phyloP scores from a whole-genome alignment of 208 protist genomes.

The Acanthamoeba divionensis region DNA sequence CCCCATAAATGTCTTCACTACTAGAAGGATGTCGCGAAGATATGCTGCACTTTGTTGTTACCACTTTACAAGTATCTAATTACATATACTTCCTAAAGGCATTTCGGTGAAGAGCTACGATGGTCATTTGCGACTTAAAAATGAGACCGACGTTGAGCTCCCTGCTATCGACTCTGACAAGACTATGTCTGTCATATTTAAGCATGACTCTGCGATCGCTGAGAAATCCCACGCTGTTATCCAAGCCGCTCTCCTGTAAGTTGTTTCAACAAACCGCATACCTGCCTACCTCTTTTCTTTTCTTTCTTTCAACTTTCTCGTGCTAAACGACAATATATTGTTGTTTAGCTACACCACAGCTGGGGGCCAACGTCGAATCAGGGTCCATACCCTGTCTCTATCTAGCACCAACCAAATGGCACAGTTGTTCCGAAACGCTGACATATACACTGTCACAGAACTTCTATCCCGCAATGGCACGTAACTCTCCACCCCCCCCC shows the following conservation, averaged over 20 bases:
- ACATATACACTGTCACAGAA: not conserved
- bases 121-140: not conserved
- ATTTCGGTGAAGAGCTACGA: not conserved
- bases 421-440: not conserved
- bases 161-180: constrained; percentile 34
- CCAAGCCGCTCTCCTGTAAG: constrained; percentile 78
- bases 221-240: constrained; percentile 57
- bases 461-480: constrained; percentile 6
- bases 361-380: constrained; percentile 81
- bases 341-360: constrained; percentile 76
- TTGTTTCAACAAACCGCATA: not conserved
- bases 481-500: too few species aligned
- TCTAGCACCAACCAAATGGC: not conserved
- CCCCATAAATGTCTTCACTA: constrained; percentile 56
- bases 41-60: too few species aligned
- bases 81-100: not conserved
- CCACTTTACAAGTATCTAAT: too few species aligned
- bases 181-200: not conserved
- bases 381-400: constrained; percentile 74
- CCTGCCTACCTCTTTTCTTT: not conserved
- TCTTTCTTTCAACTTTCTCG: not conserved
- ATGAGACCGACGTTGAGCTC: constrained; percentile 19
- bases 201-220: constrained; percentile 11
- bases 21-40: not conserved
- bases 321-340: too few species aligned